Conservation (phyloP, 2,329 filamentous ascomycete species). For the Elsinoe necatrix region DNA sequence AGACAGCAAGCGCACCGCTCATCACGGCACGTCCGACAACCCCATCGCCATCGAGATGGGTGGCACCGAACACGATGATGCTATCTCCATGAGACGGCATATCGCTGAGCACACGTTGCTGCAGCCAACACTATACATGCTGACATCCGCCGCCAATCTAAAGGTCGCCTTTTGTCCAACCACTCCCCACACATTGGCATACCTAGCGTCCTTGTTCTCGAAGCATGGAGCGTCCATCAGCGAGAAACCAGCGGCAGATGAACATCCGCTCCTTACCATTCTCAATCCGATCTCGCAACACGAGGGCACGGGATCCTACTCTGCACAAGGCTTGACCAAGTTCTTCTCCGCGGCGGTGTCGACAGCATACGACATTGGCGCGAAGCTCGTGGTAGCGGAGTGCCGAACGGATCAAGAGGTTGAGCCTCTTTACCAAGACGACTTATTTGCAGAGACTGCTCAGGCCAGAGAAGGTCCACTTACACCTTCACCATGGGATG, state of each 20-base stretch:
- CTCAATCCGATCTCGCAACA: constrained; percentile 61
- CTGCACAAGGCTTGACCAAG: constrained; percentile 60
- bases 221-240: constrained; percentile 36
- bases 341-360: constrained; percentile 58
- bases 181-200: constrained; percentile 68
- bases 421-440: constrained; percentile 1
- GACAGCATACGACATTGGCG: constrained; percentile 37
- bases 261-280: constrained; percentile 43
- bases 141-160: constrained; percentile 61
- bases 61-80: constrained; percentile 7
- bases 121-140: constrained; percentile 57
- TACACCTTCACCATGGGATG: constrained; percentile 32
- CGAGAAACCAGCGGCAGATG: background rate
- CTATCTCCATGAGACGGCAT: background rate
- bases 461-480: background rate
- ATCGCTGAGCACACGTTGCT: constrained; percentile 37
- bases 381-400: constrained; percentile 37
- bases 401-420: constrained; percentile 21
- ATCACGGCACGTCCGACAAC: background rate
- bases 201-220: constrained; percentile 43
- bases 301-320: constrained; percentile 62
- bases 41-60: constrained; percentile 13
- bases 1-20: background rate
- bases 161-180: constrained; percentile 65
- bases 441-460: background rate